Conservation (phyloP, 2,329 filamentous ascomycete genomes). For the Beauveria australis region DNA sequence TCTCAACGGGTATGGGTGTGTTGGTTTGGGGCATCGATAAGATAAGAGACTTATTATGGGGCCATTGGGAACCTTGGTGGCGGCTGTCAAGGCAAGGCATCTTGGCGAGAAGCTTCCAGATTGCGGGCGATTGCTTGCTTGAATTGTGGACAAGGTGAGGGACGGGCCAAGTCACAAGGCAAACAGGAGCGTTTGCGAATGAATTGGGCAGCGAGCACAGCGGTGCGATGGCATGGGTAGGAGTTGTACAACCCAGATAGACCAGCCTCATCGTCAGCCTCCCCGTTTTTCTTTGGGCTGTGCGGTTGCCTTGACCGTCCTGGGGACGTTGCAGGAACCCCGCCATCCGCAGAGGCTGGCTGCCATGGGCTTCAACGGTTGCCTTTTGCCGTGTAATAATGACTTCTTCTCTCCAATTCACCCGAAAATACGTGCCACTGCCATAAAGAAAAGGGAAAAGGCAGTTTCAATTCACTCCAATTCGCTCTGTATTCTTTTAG, state of each 20-base stretch:
- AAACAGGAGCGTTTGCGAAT: not conserved
- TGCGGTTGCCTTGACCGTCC: not conserved
- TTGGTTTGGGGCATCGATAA: conserved; percentile 1
- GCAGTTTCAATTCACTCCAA: not conserved
- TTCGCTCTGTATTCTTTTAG: not conserved
- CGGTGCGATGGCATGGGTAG: not conserved
- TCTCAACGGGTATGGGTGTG: not conserved
- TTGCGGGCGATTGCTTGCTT: not conserved
- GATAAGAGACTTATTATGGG: conserved; percentile 1
- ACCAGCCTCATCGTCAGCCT: not conserved
- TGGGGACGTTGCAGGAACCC: not conserved
- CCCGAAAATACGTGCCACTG: not conserved
- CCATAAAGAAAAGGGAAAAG: not conserved
- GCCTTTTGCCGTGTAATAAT: not conserved
- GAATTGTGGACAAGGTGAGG: not conserved
- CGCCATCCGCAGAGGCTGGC: not conserved
- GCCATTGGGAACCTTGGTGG: conserved; percentile 1
- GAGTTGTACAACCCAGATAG: not conserved
- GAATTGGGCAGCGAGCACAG: not conserved
- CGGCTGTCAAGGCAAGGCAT: not conserved
- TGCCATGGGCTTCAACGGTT: not conserved
- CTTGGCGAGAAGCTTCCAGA: conserved; percentile 5
- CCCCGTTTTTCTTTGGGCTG: not conserved
- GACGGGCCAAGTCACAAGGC: not conserved
- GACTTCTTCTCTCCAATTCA: not conserved